Base-by-base conservation (phyloP, 2,329 filamentous ascomycete species). In the Verruconis gallopava region DNA sequence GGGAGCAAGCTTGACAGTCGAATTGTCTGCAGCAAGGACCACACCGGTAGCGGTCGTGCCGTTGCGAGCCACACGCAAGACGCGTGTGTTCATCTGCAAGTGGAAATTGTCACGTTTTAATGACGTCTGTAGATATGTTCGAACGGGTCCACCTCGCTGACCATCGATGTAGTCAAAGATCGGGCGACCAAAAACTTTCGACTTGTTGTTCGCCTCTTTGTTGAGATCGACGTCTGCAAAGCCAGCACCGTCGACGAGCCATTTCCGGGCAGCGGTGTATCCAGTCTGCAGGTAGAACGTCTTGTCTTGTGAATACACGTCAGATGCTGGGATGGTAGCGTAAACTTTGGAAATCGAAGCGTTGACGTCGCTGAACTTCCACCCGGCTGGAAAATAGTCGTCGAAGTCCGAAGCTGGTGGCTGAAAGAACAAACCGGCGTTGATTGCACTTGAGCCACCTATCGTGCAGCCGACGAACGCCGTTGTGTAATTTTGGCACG, bases 321-420 rank as follows among this genome's bases (percentile, higher is more conserved):
- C 62, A 1, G 66, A 61, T 1, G 59, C 63, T 1, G 66, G 59
- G 38, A 72, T 66, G 42, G 57, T 64, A 2, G 51, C 48, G 21
- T 67, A 59, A 2, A 73, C 60, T 35, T 63, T 64, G 4, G 55
- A 46, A 4, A 66, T 70, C 0, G 70, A 67, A n/a, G 50, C 51
- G 34, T 60, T 48, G 48, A 75, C 64, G 44, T 73, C 69, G 1
- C 50, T 52, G 35, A 62, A 67, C 50, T 70, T 71, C 71, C 71
- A 74, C 12, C 65, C 67, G 0, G 53, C 46, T 0, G 68, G 68
- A 40, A 66, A 65, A 38, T 68, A 71, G 5, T 61, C 52, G 48
- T 73, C 66, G 59, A 66, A 73, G 47, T 73, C 70, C 1, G 65
- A 66, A 1, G 66, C 63, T 1, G 69, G 69, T 4, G 70, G 69